Base-by-base conservation (phyloP, 495 filamentous ascomycete genomes). In the Chaetomium cochliodes region DNA sequence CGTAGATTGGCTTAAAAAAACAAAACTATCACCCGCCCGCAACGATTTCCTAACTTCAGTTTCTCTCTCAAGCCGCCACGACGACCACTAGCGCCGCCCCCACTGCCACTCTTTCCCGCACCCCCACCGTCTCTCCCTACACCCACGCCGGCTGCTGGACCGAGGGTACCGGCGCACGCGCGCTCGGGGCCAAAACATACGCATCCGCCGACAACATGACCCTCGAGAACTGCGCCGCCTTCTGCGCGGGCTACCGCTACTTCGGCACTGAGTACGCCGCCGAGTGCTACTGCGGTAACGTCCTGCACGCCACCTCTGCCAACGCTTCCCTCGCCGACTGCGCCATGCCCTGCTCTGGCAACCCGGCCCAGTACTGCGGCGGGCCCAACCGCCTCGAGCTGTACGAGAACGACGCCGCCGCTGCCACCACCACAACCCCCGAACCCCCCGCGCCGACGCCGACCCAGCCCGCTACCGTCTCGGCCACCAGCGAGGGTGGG, bases 261-360 rank as follows among this genome's bases (percentile, higher is more conserved):
- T 82, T 79, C 65, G 81, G 76, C 3, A 73, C 76, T 5, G 79
- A 84, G 65, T 83, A 80, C 70, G 73, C 73, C 3, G 55, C 76
- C 56, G 77, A 84, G 61, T 83, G 80, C 65, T 85, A 77, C 66
- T 85, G 81, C 69, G 81, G 76, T 28, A 66, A 74, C 57, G 46
- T 56, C 16, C 74, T 81, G 3, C 70, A 73, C 65, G 41, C 70
- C 1, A 70, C 69, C 11, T 73, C 76, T 18, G 28, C 51, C 58
- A 52, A 73, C 54, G 69, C 55, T 18, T 2, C 69, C 44, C 65
- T 67, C 18, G 47, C 49, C 16, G 77, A 82, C 42, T 82, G 80
- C 68, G 64, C 41, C 62, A 79, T 78, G 72, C 44, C 70, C 37
- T 82, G 80, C 69, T 65, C 69, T 28, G 80, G 79, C 28, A 73